Percentiles rank a stretch among this genome's conserved stretches.
Conservation (phyloP, 352 stramenopile species). For the Phytophthora macrochlamydospora region DNA sequence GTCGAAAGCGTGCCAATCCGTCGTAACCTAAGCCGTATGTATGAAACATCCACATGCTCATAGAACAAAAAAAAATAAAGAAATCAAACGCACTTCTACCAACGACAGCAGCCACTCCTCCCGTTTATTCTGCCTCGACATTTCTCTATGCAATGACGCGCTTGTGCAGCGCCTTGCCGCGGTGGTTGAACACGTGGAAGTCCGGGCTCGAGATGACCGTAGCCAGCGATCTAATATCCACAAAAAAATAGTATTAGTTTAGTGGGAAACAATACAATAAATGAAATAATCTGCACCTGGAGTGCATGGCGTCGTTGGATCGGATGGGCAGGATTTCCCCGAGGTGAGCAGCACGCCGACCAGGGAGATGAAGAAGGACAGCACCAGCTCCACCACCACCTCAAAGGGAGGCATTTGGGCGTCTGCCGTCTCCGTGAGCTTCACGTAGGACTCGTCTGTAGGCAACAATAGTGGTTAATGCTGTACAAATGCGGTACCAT, state of each 20-base stretch:
- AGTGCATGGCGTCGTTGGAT: constrained; percentile 70
- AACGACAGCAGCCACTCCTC: background rate
- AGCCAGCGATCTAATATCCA: constrained; percentile 54
- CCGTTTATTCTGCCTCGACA: background rate
- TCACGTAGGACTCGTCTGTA: constrained; percentile 81
- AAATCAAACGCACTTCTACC: constrained; percentile 2
- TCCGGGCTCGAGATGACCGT: constrained; percentile 71
- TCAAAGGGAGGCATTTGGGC: constrained; percentile 67
- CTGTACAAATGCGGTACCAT: background rate
- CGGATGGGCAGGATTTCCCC: constrained; percentile 79
- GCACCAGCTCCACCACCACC: constrained; percentile 75
- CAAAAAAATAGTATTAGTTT: background rate
- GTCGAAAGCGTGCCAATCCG: constrained; percentile 9
- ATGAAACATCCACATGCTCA: constrained; percentile 28
- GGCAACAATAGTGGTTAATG: background rate
- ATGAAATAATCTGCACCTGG: constrained; percentile 40
- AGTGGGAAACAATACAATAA: background rate
- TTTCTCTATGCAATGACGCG: constrained; percentile 46
- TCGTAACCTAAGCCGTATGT: constrained; percentile 31
- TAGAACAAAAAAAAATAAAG: constrained; percentile 16
- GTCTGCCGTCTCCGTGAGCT: constrained; percentile 73
- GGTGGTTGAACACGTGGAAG: constrained; percentile 87
- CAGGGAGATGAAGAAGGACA: constrained; percentile 71
- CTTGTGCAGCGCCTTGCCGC: constrained; percentile 76
- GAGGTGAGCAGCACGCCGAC: constrained; percentile 70